These are phyloP conservation scores for Aspergillus glaucus DNA, from an alignment of 2,329 filamentous ascomycete genomes.

Conservation along the genomic window DNA sequence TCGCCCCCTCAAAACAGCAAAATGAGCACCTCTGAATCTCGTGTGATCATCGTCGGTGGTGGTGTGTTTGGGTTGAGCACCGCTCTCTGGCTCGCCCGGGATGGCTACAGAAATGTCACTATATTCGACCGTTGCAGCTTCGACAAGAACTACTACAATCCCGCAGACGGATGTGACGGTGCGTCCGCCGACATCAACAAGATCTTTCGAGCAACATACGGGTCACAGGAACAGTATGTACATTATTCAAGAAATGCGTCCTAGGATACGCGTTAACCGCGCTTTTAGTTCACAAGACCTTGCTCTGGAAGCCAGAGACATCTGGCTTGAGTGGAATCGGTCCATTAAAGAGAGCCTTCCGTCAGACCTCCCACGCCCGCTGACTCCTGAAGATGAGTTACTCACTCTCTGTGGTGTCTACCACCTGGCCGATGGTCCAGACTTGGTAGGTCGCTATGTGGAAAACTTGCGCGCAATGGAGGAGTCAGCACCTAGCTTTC, in stretches of 20 bases:
- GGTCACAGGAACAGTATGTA: background rate
- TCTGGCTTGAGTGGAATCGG: constrained; percentile 25
- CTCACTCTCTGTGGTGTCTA: constrained; percentile 12
- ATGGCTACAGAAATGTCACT: constrained; percentile 42
- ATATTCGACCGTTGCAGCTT: constrained; percentile 35
- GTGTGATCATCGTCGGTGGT: constrained; percentile 45
- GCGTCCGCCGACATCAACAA: constrained; percentile 41
- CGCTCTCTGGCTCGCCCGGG: constrained; percentile 15
- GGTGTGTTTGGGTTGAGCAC: constrained; percentile 49
- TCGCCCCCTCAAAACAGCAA: background rate
- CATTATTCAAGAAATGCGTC: background rate
- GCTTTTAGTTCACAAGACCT: constrained; percentile 18
- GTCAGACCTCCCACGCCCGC: constrained; percentile 13
- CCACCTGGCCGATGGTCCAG: constrained; percentile 10
- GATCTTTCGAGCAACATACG: constrained; percentile 38
- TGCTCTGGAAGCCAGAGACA: constrained; percentile 24
- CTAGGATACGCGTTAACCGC: background rate
- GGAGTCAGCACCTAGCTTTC: constrained; percentile 8
- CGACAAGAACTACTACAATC: constrained; percentile 3
- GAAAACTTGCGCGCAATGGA: constrained; percentile 12
- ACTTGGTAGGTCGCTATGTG: constrained; percentile 10
- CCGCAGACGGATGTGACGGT: background rate
- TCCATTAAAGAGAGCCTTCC: constrained; percentile 7
- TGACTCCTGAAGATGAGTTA: constrained; percentile 16
- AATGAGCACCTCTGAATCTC: constrained; percentile 8